Base-by-base conservation (phyloP, 768 basidiomycete species). In the Agrocybe praecox region DNA sequence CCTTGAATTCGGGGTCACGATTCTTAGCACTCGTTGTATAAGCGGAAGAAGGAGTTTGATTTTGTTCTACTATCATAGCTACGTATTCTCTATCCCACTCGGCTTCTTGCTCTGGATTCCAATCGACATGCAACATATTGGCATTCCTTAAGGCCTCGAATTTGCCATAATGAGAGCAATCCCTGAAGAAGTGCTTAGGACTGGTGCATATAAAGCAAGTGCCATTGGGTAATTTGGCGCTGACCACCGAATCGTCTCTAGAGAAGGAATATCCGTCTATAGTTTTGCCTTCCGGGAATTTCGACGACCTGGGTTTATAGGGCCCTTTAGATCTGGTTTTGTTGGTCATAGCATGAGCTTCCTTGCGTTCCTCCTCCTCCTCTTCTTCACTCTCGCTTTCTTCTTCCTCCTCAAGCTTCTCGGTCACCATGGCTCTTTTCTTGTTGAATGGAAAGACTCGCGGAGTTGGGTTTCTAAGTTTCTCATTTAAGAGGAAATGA, bases 171-270 rank as follows among this genome's bases (percentile, higher is more conserved):
- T 65, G 63, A 62, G n/a, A n/a, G n/a, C n/a, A n/a, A n/a, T n/a
- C n/a, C n/a, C n/a, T n/a, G n/a, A n/a, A n/a, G n/a, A n/a, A 46
- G 33, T 64, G 33, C 15, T 34, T 34, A 15, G 65, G 63, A 26
- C 63, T 64, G 2, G 60, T 61, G 45, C 65, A 64, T 1, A 66
- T 61, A 45, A 54, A 62, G 50, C 65, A 66, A 14, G 8, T 32
- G 0, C 59, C 60, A 12, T 59, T 58, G 14, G 62, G 60, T 0
- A 32, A 14, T 12, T 47, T 43, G 2, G 36, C 9, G n/a, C 57
- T 58, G 22, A 23, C 18, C 2, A 48, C 43, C 7, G 57, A 53
- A 26, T 58, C 52, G n/a, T n/a, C n/a, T n/a, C n/a, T n/a, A n/a
- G n/a, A n/a, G n/a, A n/a, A n/a, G n/a, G n/a, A n/a, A n/a, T 12